Evolutionary conservation across 352 stramenopile species (phyloP), one percentile per base, ranked within the genome.

Genomic region (Phytopythium kandeliae): DNA sequence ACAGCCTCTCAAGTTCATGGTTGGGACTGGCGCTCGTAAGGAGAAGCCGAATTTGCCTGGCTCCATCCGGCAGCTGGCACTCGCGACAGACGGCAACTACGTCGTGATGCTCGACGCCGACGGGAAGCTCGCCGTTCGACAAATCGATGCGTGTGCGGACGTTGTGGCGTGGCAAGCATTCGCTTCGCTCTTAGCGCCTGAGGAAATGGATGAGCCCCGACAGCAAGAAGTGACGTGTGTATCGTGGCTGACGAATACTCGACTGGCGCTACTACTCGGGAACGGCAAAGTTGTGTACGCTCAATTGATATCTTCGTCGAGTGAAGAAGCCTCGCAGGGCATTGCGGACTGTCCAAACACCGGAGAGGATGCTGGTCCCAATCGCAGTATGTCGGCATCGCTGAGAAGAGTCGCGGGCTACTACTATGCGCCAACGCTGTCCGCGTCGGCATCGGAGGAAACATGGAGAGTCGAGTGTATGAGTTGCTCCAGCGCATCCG

Each of bases 131-230:
- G 55, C 69, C 2, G 69, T 91, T 12, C 79, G 73, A 0, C 68
- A 89, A 41, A 80, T 91, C 51, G 77, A 88, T 16, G 56, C 57
- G 0, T 91, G 79, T 33, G 69, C 74, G 1, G 69, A 83, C 40
- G 56, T 89, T 0, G 13, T 84, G 10, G 54, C 55, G n/a, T 91
- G 79, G 79, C 66, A 86, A 48, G 52, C 54, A 8, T 50, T 78
- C 16, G 42, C 64, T 15, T 33, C 21, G 7, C 9, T 44, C 35
- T 16, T 44, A 9, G 2, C 47, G 8, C 30, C 24, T 5, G 24
- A 6, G 1, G 21, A 35, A 2, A 31, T 7, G 13, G 12, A 22
- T 3, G 31, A 31, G 11, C 4, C 12, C 4, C 24, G 13, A 21
- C 40, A 33, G 15, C 22, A 46, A 2, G 13, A 33, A 19, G 24